These are phyloP conservation scores for Fraxinus albicans DNA, from an alignment of 305 asterid species.

Conservation along the genomic window DNA sequence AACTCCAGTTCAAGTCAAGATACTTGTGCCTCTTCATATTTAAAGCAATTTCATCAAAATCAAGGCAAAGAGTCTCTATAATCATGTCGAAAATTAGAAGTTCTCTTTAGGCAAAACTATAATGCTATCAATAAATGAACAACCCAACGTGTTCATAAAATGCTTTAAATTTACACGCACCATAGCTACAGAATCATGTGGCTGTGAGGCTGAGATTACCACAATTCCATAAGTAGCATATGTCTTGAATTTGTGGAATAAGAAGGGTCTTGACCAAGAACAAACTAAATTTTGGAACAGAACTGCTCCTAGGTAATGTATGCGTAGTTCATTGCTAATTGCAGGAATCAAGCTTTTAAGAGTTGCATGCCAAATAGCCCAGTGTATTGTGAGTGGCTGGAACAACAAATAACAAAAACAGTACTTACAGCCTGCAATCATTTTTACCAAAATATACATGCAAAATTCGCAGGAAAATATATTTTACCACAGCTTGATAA, in stretches of 20 bases:
- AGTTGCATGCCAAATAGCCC: conserved; percentile 65
- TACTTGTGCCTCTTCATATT: background rate
- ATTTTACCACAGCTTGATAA: background rate
- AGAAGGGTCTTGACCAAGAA: background rate
- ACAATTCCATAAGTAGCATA: background rate
- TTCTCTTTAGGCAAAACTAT: background rate
- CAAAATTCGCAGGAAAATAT: background rate
- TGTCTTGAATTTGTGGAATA: background rate
- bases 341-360: conserved; percentile 47
- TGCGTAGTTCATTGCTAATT: conserved; percentile 43
- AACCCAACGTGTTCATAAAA: background rate
- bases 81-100: background rate
- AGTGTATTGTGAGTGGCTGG: conserved; percentile 75
- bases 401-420: conserved; percentile 21
- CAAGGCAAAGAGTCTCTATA: background rate
- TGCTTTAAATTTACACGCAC: background rate
- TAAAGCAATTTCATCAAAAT: background rate
- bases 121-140: background rate
- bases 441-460: background rate
- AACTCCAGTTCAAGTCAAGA: background rate
- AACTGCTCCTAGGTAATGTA: conserved; percentile 61
- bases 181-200: background rate
- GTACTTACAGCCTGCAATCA: conserved; percentile 16
- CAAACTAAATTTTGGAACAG: background rate
- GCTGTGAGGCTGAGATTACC: background rate